These are phyloP conservation scores for Candida boleticola DNA, from an alignment of 805 yeast genomes.

Conservation along the genomic window DNA sequence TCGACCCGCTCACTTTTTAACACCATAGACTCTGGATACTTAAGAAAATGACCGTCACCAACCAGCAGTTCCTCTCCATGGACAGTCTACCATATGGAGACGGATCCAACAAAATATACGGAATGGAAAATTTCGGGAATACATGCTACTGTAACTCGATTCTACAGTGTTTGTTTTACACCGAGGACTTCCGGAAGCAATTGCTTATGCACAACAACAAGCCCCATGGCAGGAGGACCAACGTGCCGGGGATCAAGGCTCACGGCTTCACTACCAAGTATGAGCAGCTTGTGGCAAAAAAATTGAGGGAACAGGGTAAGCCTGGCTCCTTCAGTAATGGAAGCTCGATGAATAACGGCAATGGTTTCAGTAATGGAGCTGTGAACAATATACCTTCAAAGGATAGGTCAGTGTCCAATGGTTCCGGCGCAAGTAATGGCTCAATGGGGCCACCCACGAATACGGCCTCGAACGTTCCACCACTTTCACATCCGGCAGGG, in stretches of 20 bases:
- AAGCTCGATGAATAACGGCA: background rate
- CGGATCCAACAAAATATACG: slow-evolving; percentile 69
- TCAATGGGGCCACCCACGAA: too few species aligned
- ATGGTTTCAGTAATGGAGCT: slow-evolving; percentile 1
- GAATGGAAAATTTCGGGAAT: slow-evolving; percentile 84
- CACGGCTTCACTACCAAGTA: slow-evolving; percentile 40
- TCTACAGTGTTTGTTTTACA: slow-evolving; percentile 80
- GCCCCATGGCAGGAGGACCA: slow-evolving; percentile 30
- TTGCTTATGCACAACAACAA: slow-evolving; percentile 28
- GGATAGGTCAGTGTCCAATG: background rate
- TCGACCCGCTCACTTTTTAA: too few species aligned
- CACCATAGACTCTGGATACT: too few species aligned
- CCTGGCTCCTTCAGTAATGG: slow-evolving; percentile 1
- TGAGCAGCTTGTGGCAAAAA: slow-evolving; percentile 37
- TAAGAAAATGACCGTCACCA: too few species aligned
- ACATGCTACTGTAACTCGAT: slow-evolving; percentile 95
- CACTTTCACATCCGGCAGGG: background rate
- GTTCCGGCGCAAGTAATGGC: background rate
- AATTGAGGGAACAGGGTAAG: slow-evolving; percentile 28
- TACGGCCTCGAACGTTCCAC: too few species aligned
- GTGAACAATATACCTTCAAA: slow-evolving; percentile 14
- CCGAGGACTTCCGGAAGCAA: slow-evolving; percentile 58
- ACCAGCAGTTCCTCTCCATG: too few species aligned
- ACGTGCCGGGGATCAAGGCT: slow-evolving; percentile 27
- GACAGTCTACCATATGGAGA: slow-evolving; percentile 52